Base-by-base conservation (phyloP, 306 rosid species). In the Clitoria ternatea region DNA sequence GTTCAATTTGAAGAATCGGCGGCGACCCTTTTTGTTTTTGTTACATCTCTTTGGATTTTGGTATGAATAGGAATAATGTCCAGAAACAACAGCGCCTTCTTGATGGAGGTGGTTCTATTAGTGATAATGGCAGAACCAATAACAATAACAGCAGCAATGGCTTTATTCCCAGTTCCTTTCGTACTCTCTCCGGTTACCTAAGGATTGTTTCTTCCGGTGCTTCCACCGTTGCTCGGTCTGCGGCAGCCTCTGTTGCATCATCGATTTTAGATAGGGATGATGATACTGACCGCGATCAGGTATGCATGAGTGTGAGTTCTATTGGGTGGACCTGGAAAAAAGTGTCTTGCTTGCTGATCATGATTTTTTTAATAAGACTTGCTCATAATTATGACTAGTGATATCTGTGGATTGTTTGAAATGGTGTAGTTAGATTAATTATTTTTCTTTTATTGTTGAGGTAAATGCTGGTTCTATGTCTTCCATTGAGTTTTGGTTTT, bases 181-280 rank as follows among this genome's bases (percentile, higher is more conserved):
- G 90, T 15, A 87, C 92, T 12, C 49, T 91, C 32, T 91, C 97
- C 4, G 80, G 90, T 76, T 91, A 86, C 65, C 57, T 88, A 81
- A 89, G 79, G 74, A 82, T 81, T 22, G 97, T 91, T 9, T 88
- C 97, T 4, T 79, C 90, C 1, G 90, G 97, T 36, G 97, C 97
- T 40, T 91, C 97, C 1, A 86, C 86, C 2, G 97, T 88, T 36
- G 97, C 96, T 0, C 79, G 92, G 29, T 91, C 97, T 5, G 95
- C 96, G 0, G 96, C 88, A 0, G 92, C 88, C 0, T 88, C 92
- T 0, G 87, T 80, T 19, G 96, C 95, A 0, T 84, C 92, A 0
- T 83, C 97, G 11, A 73, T 88, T 75, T 83, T 81, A 61, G 97
- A 91, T 27, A 85, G 83, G 80, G 84, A 81, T 69, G 90, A 75